These are phyloP conservation scores for Steccherinum ochraceum DNA, from an alignment of 768 basidiomycete species.

Conservation along the genomic window DNA sequence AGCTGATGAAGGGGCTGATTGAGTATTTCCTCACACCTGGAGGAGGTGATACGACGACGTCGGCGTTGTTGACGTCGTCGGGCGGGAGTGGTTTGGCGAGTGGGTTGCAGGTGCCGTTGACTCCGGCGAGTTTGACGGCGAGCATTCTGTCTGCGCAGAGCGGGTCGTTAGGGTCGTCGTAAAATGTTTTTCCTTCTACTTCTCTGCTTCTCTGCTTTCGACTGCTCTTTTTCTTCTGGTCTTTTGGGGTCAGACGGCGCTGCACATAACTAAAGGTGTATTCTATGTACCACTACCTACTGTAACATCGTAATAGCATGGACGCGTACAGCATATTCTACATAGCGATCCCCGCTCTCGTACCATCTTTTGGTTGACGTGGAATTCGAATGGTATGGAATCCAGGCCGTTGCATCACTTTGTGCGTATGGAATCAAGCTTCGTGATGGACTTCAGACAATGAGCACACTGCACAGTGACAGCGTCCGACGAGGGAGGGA, in stretches of 20 bases:
- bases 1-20: constrained; percentile 71
- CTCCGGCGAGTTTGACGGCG: background rate
- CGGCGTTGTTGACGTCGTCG: background rate
- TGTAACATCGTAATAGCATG: background rate
- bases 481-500: too few relatives aligned
- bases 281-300: background rate
- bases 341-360: too few relatives aligned
- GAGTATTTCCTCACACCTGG: constrained; percentile 73
- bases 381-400: too few relatives aligned
- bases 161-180: background rate
- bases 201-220: background rate
- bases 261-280: background rate
- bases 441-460: too few relatives aligned
- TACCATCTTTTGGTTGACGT: too few relatives aligned
- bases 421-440: too few relatives aligned
- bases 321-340: too few relatives aligned
- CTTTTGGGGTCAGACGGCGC: background rate
- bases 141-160: background rate
- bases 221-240: background rate
- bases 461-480: too few relatives aligned
- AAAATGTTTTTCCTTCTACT: too few relatives aligned
- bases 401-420: too few relatives aligned
- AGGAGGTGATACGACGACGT: constrained; percentile 26
- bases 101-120: background rate
- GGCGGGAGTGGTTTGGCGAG: background rate